Percentiles rank a stretch among this genome's conserved stretches.
Evolutionary conservation across 306 rosid species (phyloP).

Genomic region (Cicer yamashitae): DNA sequence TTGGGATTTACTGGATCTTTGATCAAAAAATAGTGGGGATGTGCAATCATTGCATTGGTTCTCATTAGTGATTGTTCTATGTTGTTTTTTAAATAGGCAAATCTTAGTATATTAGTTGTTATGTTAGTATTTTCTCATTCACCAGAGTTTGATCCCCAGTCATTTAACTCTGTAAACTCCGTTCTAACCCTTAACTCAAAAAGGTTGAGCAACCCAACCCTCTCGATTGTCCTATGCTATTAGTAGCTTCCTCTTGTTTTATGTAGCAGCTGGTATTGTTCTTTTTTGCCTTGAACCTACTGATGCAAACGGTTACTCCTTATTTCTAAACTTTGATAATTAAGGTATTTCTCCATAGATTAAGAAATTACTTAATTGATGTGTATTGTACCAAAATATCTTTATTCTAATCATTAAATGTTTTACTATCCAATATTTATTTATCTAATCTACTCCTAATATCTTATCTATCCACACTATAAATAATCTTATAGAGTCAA

Average conservation of each 20-base stretch:
- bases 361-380: not conserved
- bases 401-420: not conserved
- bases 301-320: not conserved
- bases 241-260: not conserved
- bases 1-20: not conserved
- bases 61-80: conserved; percentile 14
- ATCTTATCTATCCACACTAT: too few relatives aligned
- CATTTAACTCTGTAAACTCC: too few relatives aligned
- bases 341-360: not conserved
- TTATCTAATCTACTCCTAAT: too few relatives aligned
- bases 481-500: not conserved
- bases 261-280: not conserved
- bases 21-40: not conserved
- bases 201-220: too few relatives aligned
- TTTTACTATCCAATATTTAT: too few relatives aligned
- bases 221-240: not conserved
- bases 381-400: not conserved
- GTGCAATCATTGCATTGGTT: not conserved
- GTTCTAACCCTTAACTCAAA: too few relatives aligned
- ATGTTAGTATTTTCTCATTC: too few relatives aligned
- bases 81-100: not conserved
- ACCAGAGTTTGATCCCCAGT: too few relatives aligned
- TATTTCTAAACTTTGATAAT: not conserved
- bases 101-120: too few relatives aligned
- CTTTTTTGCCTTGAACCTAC: not conserved